Conservation (phyloP, 257 asterid genomes). For the Rauvolfia tetraphylla region DNA sequence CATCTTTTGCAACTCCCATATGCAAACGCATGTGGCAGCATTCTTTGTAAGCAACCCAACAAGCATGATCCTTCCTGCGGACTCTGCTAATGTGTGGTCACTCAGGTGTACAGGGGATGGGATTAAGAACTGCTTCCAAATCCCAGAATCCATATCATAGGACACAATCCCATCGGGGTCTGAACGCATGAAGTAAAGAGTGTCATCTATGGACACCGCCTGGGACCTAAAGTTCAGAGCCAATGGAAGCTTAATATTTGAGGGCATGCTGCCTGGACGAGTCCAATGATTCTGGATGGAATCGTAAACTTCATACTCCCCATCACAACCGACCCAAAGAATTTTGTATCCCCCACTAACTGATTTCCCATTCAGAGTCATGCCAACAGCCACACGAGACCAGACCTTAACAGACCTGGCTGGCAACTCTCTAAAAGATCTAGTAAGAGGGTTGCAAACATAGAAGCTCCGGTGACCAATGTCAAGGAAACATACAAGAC, state of each 20-base stretch:
- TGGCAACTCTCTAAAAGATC: conserved; percentile 81
- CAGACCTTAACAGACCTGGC: conserved; percentile 71
- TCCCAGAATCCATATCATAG: conserved; percentile 57
- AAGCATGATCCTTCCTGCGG: conserved; percentile 79
- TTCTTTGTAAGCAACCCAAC: conserved; percentile 88
- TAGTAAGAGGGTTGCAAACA: conserved; percentile 81
- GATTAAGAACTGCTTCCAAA: conserved; percentile 66
- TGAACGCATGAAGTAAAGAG: conserved; percentile 77
- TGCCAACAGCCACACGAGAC: conserved; percentile 93
- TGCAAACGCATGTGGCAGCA: conserved; percentile 91
- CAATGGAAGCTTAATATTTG: conserved; percentile 61
- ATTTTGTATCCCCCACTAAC: conserved; percentile 59
- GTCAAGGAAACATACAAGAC: conserved; percentile 92
- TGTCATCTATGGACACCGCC: conserved; percentile 47
- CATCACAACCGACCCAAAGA: conserved; percentile 84
- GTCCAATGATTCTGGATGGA: conserved; percentile 65
- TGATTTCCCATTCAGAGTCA: conserved; percentile 49
- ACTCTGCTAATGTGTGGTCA: conserved; percentile 69
- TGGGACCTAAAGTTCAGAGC: conserved; percentile 87
- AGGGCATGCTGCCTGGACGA: conserved; percentile 62
- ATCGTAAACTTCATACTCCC: conserved; percentile 73
- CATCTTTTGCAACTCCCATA: conserved; percentile 99
- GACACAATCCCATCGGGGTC: conserved; percentile 79
- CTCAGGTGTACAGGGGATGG: conserved; percentile 64
- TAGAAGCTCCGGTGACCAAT: conserved; percentile 73